phyloP scores from a whole-genome alignment of 345 rosid genomes.

The Sonneratia alba region DNA sequence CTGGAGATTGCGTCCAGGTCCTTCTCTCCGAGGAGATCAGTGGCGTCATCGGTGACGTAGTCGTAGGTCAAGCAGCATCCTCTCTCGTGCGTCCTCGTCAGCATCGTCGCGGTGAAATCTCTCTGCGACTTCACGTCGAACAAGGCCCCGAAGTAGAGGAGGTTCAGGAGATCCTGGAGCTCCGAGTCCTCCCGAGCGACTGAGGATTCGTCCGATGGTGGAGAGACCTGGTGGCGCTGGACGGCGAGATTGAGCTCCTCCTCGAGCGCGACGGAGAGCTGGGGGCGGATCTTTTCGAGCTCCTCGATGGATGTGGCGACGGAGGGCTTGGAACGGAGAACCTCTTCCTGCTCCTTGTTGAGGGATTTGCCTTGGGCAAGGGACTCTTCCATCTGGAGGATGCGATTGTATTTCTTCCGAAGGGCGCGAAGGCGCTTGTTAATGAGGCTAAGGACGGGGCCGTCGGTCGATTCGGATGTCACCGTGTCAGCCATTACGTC shows the following conservation, averaged over 20 bases:
- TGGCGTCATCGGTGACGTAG: constrained; percentile 80
- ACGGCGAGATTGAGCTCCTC: constrained; percentile 44
- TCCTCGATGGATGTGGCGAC: constrained; percentile 63
- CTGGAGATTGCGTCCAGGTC: constrained; percentile 73
- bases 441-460: constrained; percentile 72
- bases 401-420: constrained; percentile 77
- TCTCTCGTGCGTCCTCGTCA: constrained; percentile 80
- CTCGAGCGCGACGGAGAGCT: constrained; percentile 51
- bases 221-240: neutral
- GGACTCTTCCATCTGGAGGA: constrained; percentile 74
- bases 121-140: constrained; percentile 77
- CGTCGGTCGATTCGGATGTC: constrained; percentile 38
- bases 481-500: no score
- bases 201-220: constrained; percentile 6
- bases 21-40: constrained; percentile 70
- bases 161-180: constrained; percentile 60
- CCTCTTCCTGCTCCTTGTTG: constrained; percentile 81
- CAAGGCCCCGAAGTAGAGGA: constrained; percentile 70
- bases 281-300: constrained; percentile 74
- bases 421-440: constrained; percentile 91
- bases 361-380: constrained; percentile 66
- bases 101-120: constrained; percentile 67
- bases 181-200: neutral
- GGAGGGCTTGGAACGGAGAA: constrained; percentile 70
- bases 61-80: constrained; percentile 89